Percentiles rank a stretch among this genome's conserved stretches.
phyloP scores from a whole-genome alignment of 306 rosid species.

The Spatholobus suberectus region DNA sequence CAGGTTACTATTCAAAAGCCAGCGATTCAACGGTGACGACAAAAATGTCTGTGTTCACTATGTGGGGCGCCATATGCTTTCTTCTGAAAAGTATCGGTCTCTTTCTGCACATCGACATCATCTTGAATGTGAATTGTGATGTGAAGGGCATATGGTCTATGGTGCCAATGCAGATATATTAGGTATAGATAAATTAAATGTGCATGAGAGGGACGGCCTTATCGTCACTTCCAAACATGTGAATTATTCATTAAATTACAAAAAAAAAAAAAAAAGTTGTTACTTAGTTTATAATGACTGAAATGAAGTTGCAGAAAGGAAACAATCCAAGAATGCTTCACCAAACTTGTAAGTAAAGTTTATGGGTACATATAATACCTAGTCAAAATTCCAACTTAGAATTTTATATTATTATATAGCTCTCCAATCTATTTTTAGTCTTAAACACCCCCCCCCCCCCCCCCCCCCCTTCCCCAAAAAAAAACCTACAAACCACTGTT shows the following conservation, averaged over 20 bases:
- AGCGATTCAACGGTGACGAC: neutral
- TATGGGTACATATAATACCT: neutral
- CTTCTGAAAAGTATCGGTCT: conserved; percentile 31
- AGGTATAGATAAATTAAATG: neutral
- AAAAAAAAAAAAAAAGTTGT: neutral
- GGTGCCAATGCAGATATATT: conserved; percentile 21
- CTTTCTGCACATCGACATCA: conserved; percentile 15
- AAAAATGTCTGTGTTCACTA: conserved; percentile 24
- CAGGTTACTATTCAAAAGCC: neutral
- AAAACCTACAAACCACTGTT: too few species aligned
- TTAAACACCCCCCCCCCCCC: too few species aligned
- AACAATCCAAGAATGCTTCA: neutral
- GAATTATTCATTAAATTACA: neutral
- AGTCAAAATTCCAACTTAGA: neutral
- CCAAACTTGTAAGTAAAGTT: neutral
- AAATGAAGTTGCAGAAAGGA: neutral
- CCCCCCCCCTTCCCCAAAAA: too few species aligned
- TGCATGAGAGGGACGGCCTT: neutral
- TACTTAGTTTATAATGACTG: neutral
- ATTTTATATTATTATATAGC: neutral
- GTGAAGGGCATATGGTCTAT: conserved; percentile 1
- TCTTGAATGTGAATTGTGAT: conserved; percentile 13
- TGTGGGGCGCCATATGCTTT: conserved; percentile 35
- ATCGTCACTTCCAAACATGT: neutral
- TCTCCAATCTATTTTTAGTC: neutral